Evolutionary conservation across 139 green algal species (phyloP).

Genomic region (Tetratostichococcus sp.): DNA sequence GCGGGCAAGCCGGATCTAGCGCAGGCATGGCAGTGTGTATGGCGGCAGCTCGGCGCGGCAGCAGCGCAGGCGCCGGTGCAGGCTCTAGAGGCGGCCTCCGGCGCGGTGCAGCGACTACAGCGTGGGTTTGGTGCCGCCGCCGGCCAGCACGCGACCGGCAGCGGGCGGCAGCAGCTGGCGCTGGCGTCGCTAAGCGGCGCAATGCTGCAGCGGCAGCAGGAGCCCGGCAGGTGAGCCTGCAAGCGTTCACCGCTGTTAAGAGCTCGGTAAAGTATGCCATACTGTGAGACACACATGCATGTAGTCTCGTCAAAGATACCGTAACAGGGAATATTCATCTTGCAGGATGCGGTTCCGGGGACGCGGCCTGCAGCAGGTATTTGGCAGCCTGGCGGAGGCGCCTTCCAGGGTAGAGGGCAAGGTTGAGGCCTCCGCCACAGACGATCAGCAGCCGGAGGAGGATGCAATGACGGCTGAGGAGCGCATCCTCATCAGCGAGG

Average conservation of each 20-base stretch:
- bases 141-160: background rate
- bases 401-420: background rate
- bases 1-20: background rate
- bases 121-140: background rate
- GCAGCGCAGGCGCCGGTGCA: background rate
- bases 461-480: conserved; percentile 1
- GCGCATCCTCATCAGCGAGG: conserved; percentile 20
- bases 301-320: too few relatives aligned
- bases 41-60: background rate
- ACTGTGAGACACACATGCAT: too few relatives aligned
- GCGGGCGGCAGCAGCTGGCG: background rate
- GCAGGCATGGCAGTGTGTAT: background rate
- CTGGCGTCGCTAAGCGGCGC: background rate
- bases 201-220: background rate
- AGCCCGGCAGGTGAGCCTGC: background rate
- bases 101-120: background rate
- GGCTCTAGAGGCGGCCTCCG: background rate
- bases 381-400: background rate
- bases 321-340: too few relatives aligned
- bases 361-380: background rate
- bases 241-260: too few relatives aligned
- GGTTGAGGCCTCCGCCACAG: too few relatives aligned
- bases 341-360: background rate
- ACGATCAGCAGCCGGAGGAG: background rate
- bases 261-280: too few relatives aligned